A percentile compares a stretch with the other conserved stretches of the same genome.
phyloP scores from a whole-genome alignment of 305 asterid genomes.

The Stenogyne calaminthoides region DNA sequence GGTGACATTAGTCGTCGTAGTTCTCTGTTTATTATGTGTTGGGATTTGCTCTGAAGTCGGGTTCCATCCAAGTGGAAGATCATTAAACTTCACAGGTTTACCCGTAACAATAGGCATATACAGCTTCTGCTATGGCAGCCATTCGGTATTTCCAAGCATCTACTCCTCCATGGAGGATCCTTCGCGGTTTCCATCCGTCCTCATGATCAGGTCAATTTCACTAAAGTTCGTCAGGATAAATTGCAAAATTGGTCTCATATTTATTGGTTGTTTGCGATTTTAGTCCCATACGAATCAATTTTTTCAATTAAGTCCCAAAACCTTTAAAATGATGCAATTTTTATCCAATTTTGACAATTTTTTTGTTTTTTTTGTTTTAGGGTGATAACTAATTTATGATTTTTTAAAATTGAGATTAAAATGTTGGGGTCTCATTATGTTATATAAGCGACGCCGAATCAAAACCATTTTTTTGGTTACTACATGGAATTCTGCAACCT shows the following conservation, averaged over 20 bases:
- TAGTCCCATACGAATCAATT: not conserved
- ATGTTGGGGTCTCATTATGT: not conserved
- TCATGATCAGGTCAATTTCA: constrained; percentile 54
- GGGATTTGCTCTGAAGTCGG: constrained; percentile 59
- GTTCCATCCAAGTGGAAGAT: constrained; percentile 68
- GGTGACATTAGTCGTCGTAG: constrained; percentile 55
- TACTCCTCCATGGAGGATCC: constrained; percentile 89
- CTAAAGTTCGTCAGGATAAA: not conserved
- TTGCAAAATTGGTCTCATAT: not conserved
- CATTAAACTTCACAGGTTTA: constrained; percentile 45
- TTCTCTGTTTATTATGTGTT: constrained; percentile 81
- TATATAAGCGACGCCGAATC: not conserved
- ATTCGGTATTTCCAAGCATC: constrained; percentile 87
- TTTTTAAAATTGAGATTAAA: not conserved
- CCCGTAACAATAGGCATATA: constrained; percentile 82
- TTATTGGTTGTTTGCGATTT: too few species aligned
- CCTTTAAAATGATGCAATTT: not conserved
- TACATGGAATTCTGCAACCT: too few species aligned
- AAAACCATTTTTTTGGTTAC: too few species aligned
- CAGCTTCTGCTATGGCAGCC: constrained; percentile 94
- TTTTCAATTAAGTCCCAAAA: not conserved
- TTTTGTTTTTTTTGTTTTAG: too few species aligned
- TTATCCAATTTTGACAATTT: too few species aligned
- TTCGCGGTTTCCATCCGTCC: constrained; percentile 73
- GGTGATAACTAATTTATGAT: too few species aligned